phyloP scores from a whole-genome alignment of 148 eudicot genomes.

The Bassia scoparia region DNA sequence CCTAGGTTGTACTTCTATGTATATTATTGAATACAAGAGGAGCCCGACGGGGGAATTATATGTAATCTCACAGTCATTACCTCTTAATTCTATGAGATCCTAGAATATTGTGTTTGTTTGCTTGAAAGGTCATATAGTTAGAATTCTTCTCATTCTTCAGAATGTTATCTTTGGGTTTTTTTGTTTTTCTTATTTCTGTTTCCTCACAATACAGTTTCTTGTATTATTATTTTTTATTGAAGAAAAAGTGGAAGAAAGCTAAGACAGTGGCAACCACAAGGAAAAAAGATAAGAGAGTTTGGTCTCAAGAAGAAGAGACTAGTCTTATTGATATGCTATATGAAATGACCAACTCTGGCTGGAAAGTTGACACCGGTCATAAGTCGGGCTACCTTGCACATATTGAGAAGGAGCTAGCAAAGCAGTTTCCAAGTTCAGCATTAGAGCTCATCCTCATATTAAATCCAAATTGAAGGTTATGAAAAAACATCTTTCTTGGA shows the following conservation, averaged over 20 bases:
- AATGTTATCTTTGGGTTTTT: no score
- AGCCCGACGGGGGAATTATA: no score
- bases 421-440: not conserved
- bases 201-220: not conserved
- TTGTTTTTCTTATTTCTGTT: no score
- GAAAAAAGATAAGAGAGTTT: not conserved
- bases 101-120: not conserved
- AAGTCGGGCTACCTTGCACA: not conserved
- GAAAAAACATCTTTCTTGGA: not conserved
- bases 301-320: not conserved
- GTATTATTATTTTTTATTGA: not conserved
- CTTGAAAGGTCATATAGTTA: not conserved
- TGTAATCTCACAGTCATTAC: no score
- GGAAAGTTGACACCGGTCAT: slow-evolving; percentile 5
- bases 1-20: no score
- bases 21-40: no score
- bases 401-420: slow-evolving; percentile 12
- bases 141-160: not conserved
- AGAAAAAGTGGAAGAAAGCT: not conserved
- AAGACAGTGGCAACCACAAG: not conserved
- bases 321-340: not conserved
- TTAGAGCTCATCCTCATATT: slow-evolving; percentile 2
- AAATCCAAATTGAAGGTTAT: slow-evolving; percentile 1
- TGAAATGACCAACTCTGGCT: not conserved
- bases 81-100: not conserved